phyloP scores from a whole-genome alignment of 805 yeast genomes.

The Metschnikowia koreensis region DNA sequence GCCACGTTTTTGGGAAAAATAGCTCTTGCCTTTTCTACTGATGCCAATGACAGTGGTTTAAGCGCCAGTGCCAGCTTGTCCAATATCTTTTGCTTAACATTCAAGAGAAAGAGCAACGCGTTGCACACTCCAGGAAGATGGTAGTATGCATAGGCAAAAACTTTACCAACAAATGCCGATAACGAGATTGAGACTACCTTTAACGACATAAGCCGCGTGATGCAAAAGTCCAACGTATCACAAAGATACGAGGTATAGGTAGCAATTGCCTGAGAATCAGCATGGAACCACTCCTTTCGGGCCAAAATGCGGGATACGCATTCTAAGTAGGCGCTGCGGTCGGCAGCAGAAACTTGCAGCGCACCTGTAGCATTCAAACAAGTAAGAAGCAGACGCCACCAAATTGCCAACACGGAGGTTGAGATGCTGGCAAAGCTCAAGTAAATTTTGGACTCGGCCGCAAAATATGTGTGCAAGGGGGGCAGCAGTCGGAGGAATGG shows the following conservation, averaged over 20 bases:
- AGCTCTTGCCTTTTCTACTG: conserved; percentile 3
- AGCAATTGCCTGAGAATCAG: conserved; percentile 23
- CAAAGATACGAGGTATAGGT: conserved; percentile 38
- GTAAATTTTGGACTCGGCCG: conserved; percentile 24
- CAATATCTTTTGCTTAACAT: conserved; percentile 49
- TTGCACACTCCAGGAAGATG: conserved; percentile 54
- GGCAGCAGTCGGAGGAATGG: conserved; percentile 21
- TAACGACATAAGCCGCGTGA: conserved; percentile 44
- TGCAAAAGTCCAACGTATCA: conserved; percentile 53
- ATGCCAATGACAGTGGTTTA: neutral
- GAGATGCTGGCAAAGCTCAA: conserved; percentile 33
- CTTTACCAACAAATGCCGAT: conserved; percentile 68
- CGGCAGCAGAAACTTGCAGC: conserved; percentile 41
- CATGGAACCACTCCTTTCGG: conserved; percentile 44
- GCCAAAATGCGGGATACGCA: conserved; percentile 51
- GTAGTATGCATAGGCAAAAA: conserved; percentile 62
- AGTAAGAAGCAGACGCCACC: conserved; percentile 53
- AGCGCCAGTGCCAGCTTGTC: conserved; percentile 21
- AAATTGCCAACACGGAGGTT: conserved; percentile 37
- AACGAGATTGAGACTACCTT: conserved; percentile 55
- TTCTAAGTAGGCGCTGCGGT: conserved; percentile 53
- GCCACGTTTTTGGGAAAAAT: conserved; percentile 32
- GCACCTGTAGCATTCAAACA: conserved; percentile 14
- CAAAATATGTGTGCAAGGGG: conserved; percentile 22
- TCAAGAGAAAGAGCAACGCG: conserved; percentile 55